Evolutionary conservation across 2,329 filamentous ascomycete genomes (phyloP).

Genomic region (Ophiostoma populinum): DNA sequence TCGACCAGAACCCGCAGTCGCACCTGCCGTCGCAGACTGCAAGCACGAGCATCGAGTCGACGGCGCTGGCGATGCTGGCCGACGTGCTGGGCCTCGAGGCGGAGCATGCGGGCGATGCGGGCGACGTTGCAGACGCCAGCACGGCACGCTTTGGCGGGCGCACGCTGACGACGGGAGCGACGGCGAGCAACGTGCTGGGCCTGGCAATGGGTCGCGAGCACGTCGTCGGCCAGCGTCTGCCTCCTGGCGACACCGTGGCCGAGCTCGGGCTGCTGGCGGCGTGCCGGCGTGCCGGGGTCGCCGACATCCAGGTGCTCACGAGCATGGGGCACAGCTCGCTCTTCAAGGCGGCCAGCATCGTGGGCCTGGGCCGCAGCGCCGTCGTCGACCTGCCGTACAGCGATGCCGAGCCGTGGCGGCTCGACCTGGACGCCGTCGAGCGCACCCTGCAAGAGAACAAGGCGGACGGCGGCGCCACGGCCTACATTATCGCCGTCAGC

Average conservation of each 20-base stretch:
- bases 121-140: background rate
- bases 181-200: constrained; percentile 69
- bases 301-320: constrained; percentile 58
- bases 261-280: constrained; percentile 53
- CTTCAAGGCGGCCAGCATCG: constrained; percentile 63
- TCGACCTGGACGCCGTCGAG: constrained; percentile 54
- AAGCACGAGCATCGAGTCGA: constrained; percentile 59
- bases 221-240: constrained; percentile 23
- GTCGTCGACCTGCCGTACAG: constrained; percentile 43
- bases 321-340: constrained; percentile 73
- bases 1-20: constrained; percentile 73
- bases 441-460: too few species aligned
- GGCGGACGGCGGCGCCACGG: constrained; percentile 28
- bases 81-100: constrained; percentile 42
- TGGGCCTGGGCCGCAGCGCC: constrained; percentile 57
- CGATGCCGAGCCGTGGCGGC: constrained; percentile 42
- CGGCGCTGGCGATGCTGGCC: constrained; percentile 50
- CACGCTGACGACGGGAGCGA: constrained; percentile 43
- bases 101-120: constrained; percentile 29
- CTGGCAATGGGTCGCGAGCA: constrained; percentile 48
- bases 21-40: constrained; percentile 64
- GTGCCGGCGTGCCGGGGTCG: constrained; percentile 44
- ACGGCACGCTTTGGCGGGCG: constrained; percentile 38
- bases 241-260: constrained; percentile 28
- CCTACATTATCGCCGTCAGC: constrained; percentile 63